These are phyloP conservation scores for Aspergillus sp. DNA, from an alignment of 2,329 filamentous ascomycete genomes.

Conservation along the genomic window DNA sequence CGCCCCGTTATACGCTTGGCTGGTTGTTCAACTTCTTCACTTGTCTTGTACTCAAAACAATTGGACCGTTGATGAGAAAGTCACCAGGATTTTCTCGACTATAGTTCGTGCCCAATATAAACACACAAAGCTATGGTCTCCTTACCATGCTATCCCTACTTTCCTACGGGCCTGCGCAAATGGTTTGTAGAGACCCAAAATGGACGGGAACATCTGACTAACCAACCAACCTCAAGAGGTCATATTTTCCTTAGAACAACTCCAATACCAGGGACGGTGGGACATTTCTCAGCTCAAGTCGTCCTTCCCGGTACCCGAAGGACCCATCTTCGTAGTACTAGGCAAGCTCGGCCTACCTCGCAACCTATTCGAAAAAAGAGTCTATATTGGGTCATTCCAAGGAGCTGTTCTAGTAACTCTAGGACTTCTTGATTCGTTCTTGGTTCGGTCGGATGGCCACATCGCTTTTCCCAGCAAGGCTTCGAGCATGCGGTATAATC, in stretches of 20 bases:
- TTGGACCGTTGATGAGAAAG: conserved; percentile 41
- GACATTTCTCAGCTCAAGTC: conserved; percentile 14
- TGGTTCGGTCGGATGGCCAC: conserved; percentile 15
- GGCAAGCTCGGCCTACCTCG: conserved; percentile 33
- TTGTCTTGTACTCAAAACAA: conserved; percentile 46
- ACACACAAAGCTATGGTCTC: conserved; percentile 29
- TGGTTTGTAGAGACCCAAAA: conserved; percentile 32
- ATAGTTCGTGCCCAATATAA: conserved; percentile 35
- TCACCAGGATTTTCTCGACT: conserved; percentile 35
- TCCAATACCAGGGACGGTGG: conserved; percentile 16
- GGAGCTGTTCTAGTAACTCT: conserved; percentile 26
- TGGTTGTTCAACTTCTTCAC: conserved; percentile 54
- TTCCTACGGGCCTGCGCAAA: conserved; percentile 37
- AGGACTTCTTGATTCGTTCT: conserved; percentile 32
- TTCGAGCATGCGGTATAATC: conserved; percentile 31
- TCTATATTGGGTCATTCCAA: conserved; percentile 29
- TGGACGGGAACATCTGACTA: conserved; percentile 11
- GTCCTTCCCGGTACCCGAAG: conserved; percentile 27
- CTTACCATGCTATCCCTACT: conserved; percentile 29
- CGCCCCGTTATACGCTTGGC: conserved; percentile 54
- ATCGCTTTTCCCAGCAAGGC: conserved; percentile 17
- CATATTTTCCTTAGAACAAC: conserved; percentile 42
- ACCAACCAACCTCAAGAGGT: conserved; percentile 47
- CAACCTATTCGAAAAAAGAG: conserved; percentile 25
- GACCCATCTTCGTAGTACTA: conserved; percentile 29